Conservation (phyloP, 1,284 basidiomycete genomes). For the Lentinula novae-zelandiae region DNA sequence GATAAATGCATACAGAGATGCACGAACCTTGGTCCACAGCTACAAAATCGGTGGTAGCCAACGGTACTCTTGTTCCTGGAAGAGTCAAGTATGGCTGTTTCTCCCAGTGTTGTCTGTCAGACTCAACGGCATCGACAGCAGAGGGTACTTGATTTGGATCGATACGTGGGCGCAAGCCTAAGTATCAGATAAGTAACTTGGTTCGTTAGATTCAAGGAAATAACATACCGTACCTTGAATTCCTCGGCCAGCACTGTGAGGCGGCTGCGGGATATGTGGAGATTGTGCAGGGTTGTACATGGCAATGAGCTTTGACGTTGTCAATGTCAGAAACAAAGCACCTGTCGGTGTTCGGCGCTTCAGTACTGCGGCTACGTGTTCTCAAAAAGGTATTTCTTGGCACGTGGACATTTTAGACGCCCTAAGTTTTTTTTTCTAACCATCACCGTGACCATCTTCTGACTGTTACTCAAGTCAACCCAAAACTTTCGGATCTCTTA, state of each 20-base stretch:
- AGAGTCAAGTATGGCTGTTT: slow-evolving; percentile 74
- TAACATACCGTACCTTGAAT: slow-evolving; percentile 8
- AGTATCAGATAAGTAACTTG: not conserved
- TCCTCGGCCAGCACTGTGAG: slow-evolving; percentile 9
- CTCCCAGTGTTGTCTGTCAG: slow-evolving; percentile 84
- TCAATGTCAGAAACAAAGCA: not conserved
- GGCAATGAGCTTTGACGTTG: not conserved
- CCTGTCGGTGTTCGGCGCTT: not conserved
- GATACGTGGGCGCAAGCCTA: slow-evolving; percentile 80
- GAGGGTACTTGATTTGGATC: slow-evolving; percentile 92
- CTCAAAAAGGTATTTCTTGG: too few species aligned
- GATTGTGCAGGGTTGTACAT: not conserved
- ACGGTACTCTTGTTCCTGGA: slow-evolving; percentile 75
- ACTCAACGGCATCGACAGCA: slow-evolving; percentile 80
- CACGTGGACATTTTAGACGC: too few species aligned
- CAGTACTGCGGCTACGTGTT: too few species aligned
- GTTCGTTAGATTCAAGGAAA: not conserved
- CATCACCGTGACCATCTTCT: too few species aligned
- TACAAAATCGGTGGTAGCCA: slow-evolving; percentile 84
- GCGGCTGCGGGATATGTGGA: slow-evolving; percentile 11
- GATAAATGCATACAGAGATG: not conserved
- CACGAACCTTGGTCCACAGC: slow-evolving; percentile 88
- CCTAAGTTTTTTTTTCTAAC: too few species aligned
- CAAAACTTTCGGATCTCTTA: too few species aligned
- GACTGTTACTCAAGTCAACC: too few species aligned